These are phyloP conservation scores for Claviceps sp. DNA, from an alignment of 2,329 filamentous ascomycete species.

Conservation along the genomic window DNA sequence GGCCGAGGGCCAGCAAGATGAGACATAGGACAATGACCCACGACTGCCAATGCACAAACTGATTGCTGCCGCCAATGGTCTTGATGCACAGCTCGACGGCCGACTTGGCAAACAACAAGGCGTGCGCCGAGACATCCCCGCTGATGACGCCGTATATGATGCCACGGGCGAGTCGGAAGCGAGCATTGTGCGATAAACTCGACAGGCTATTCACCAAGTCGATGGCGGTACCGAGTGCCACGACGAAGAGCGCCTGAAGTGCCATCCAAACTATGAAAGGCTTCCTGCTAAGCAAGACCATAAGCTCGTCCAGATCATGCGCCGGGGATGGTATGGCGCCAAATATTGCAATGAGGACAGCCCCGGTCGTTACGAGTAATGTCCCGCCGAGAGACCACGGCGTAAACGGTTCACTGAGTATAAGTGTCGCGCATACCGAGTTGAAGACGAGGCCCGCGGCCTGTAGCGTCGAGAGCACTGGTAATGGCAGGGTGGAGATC, in stretches of 20 bases:
- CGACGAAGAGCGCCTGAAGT: conserved; percentile 59
- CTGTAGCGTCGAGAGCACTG: conserved; percentile 88
- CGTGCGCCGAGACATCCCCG: conserved; percentile 87
- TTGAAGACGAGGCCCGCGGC: conserved; percentile 96
- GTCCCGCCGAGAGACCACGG: conserved; percentile 86
- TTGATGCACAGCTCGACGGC: conserved; percentile 85
- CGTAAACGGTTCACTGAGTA: conserved; percentile 88
- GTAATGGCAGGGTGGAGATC: conserved; percentile 88
- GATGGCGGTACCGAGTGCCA: conserved; percentile 50
- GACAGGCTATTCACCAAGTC: conserved; percentile 40
- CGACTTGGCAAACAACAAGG: conserved; percentile 85
- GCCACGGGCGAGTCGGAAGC: conserved; percentile 64
- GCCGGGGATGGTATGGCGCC: conserved; percentile 88
- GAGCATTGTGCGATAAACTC: conserved; percentile 43
- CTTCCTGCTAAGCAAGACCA: conserved; percentile 57
- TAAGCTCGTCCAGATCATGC: conserved; percentile 71
- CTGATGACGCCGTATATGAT: conserved; percentile 82
- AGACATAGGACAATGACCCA: conserved; percentile 82
- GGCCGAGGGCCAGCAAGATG: conserved; percentile 67
- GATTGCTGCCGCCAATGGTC: conserved; percentile 76
- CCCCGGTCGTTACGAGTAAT: conserved; percentile 71
- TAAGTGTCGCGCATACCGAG: conserved; percentile 88
- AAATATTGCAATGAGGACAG: conserved; percentile 85
- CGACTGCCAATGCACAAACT: conserved; percentile 90
- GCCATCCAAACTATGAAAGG: conserved; percentile 85